Evolutionary conservation across 129 eudicot species (phyloP).

Genomic region (Chrysanthemum seticuspe): DNA sequence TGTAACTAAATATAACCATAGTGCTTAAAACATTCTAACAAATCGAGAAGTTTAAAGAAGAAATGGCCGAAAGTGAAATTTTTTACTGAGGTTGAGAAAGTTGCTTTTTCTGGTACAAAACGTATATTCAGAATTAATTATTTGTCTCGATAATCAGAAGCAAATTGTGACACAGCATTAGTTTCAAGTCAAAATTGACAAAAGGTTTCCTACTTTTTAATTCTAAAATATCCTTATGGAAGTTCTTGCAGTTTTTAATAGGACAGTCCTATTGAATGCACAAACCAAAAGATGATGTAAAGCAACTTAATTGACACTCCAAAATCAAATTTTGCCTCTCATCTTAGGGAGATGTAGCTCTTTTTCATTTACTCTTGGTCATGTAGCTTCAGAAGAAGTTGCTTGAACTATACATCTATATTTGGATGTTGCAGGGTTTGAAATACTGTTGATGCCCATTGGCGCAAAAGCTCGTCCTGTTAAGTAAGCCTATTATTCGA

Average conservation of each 20-base stretch:
- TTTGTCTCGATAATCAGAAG: too few relatives aligned
- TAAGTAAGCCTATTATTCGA: constrained; percentile 61
- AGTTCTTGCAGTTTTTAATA: background rate
- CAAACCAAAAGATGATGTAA: background rate
- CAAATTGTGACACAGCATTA: too few relatives aligned
- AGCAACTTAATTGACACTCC: background rate
- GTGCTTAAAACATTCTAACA: too few relatives aligned
- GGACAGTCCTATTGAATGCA: background rate
- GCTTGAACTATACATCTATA: constrained; percentile 57
- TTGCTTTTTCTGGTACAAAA: too few relatives aligned
- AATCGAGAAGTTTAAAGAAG: too few relatives aligned
- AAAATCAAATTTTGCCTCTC: constrained; percentile 8
- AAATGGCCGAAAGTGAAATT: too few relatives aligned
- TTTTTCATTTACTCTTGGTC: constrained; percentile 23
- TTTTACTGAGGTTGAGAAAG: too few relatives aligned
- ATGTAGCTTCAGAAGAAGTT: constrained; percentile 26
- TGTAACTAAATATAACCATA: too few relatives aligned
- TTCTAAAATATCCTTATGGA: background rate
- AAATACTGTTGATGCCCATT: constrained; percentile 44
- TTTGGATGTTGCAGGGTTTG: constrained; percentile 79
- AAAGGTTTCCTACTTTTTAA: background rate
- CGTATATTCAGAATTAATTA: too few relatives aligned
- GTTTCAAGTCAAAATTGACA: background rate
- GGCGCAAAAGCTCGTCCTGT: constrained; percentile 56
- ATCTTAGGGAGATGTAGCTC: constrained; percentile 3